phyloP scores from a whole-genome alignment of 805 yeast species.

The Wickerhamomyces canadensis region DNA sequence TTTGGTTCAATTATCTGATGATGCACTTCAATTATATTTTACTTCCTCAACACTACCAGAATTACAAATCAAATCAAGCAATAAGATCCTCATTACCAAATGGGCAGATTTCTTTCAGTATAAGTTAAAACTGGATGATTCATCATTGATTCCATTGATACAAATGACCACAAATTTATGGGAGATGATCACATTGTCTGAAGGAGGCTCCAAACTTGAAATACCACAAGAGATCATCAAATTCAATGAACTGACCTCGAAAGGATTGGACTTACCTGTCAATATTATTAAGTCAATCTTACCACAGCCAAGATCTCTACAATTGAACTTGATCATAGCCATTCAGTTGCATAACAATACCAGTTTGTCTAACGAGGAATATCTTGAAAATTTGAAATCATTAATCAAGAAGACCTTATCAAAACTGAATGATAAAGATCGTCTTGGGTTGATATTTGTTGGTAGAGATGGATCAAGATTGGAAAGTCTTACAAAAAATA shows the following conservation, averaged over 20 bases:
- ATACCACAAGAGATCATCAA: slow-evolving; percentile 36
- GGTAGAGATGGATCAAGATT: slow-evolving; percentile 40
- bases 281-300: slow-evolving; percentile 31
- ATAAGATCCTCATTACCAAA: slow-evolving; percentile 30
- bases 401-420: slow-evolving; percentile 25
- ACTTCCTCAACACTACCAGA: slow-evolving; percentile 40
- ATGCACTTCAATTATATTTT: slow-evolving; percentile 30
- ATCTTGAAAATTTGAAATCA: slow-evolving; percentile 21
- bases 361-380: slow-evolving; percentile 24
- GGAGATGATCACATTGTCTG: slow-evolving; percentile 27
- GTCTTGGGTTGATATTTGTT: slow-evolving; percentile 41
- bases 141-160: slow-evolving; percentile 27
- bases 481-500: slow-evolving; percentile 30
- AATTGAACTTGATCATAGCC: slow-evolving; percentile 38
- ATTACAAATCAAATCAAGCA: slow-evolving; percentile 29
- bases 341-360: slow-evolving; percentile 34
- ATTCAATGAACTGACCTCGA: slow-evolving; percentile 31
- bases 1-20: slow-evolving; percentile 21
- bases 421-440: slow-evolving; percentile 32
- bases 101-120: slow-evolving; percentile 32
- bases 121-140: slow-evolving; percentile 6
- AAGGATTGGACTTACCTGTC: slow-evolving; percentile 38
- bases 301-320: slow-evolving; percentile 34
- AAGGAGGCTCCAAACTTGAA: slow-evolving; percentile 21
- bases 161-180: slow-evolving; percentile 50